Conservation (phyloP, 306 rosid genomes). For the Cucumis hystrix region DNA sequence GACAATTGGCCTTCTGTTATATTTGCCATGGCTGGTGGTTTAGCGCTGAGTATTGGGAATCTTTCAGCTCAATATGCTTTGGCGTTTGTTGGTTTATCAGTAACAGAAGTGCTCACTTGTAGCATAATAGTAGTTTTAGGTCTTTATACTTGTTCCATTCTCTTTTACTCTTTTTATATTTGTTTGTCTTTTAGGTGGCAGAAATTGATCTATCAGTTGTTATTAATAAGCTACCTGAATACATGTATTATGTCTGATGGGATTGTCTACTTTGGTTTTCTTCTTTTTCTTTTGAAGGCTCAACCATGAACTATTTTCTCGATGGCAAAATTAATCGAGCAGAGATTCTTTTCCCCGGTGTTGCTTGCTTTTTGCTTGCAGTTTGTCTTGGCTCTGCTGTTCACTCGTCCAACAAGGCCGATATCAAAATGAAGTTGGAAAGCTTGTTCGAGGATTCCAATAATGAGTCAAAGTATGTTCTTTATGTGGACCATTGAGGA, state of each 20-base stretch:
- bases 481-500: not conserved
- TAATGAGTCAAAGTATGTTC: constrained; percentile 30
- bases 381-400: constrained; percentile 75
- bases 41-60: constrained; percentile 69
- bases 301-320: constrained; percentile 75
- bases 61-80: constrained; percentile 74
- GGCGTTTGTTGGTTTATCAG: constrained; percentile 86
- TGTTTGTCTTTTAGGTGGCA: not conserved
- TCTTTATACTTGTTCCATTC: constrained; percentile 13
- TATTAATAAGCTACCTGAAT: not conserved
- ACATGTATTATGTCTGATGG: not conserved
- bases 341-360: constrained; percentile 78
- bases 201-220: not conserved
- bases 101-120: constrained; percentile 55
- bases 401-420: constrained; percentile 72
- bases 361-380: constrained; percentile 72
- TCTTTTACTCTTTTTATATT: not conserved
- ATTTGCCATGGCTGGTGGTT: constrained; percentile 82
- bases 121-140: constrained; percentile 84
- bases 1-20: constrained; percentile 74
- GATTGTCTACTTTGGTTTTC: not conserved
- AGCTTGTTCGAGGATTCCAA: constrained; percentile 14
- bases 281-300: constrained; percentile 31
- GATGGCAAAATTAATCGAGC: constrained; percentile 70
- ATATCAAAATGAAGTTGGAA: constrained; percentile 52